Evolutionary conservation across 768 basidiomycete species (phyloP), one percentile per base, ranked within the genome.

Genomic region (Sarcomyxa edulis): DNA sequence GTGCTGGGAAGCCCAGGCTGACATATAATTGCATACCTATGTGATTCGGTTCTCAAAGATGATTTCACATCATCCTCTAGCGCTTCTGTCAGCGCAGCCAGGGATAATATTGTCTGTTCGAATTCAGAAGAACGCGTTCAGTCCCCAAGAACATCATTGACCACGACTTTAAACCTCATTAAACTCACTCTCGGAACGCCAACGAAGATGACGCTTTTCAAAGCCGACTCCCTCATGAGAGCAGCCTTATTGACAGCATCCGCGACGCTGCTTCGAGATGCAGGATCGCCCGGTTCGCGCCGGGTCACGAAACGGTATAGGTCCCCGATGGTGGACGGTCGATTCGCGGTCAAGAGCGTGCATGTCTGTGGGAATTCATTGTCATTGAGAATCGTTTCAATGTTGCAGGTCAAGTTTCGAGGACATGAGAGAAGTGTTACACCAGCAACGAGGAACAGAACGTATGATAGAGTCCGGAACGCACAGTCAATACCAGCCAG

Each of bases 151-250:
- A 7, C 29, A 12, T 12, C 21, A 11, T 7, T n/a, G 19, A 9
- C 22, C 19, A 39, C 12, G 16, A 5, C 14, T 22, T 31, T 6
- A 30, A 30, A 33, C 16, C 14, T 16, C 33, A 32, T 39, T 39
- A 32, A 27, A 61, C 78, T 66, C 56, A 88, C 87, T 58, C 85
- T 72, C 49, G 89, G 87, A 39, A 91, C 86, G 31, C 89, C 88
- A 39, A 90, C 78, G 55, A 95, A 93, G 51, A 92, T 85, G 53
- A 79, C 76, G 54, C 88, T 90, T 66, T 95, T 95, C 57, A 95
- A 54, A 21, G 86, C 87, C 21, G 87, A 77, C 66, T 95, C 92
- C 31, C 92, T 74, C 78, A 95, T 92, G 48, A 90, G 58, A 47
- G 88, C 85, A 46, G 86, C 87, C 55, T 72, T 81, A 60, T 76